These are phyloP conservation scores for Paramecium octaurelia DNA, from an alignment of 73 alveolate species.

Conservation along the genomic window DNA sequence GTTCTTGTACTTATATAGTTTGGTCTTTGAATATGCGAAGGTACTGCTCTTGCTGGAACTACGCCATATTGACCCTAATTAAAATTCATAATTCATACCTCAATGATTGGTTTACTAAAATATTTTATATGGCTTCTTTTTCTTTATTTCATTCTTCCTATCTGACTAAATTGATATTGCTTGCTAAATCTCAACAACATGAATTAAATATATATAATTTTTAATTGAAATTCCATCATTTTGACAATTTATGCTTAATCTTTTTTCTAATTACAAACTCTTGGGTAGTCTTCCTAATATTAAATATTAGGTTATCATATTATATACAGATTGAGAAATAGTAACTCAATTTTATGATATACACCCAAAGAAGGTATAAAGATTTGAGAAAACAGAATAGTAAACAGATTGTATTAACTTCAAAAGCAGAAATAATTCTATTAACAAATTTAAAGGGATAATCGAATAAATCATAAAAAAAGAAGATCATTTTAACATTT, in stretches of 20 bases:
- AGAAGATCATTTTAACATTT: background rate
- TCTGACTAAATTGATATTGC: background rate
- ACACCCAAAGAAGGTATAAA: background rate
- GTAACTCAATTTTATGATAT: background rate
- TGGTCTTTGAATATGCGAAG: slow-evolving; percentile 46
- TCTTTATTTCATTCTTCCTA: background rate
- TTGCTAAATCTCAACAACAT: background rate
- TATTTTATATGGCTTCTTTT: background rate
- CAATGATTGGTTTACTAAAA: background rate
- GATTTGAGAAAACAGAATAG: background rate
- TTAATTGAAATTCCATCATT: background rate
- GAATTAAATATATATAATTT: background rate
- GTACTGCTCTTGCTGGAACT: slow-evolving; percentile 47
- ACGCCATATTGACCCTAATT: slow-evolving; percentile 61
- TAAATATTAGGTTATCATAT: background rate
- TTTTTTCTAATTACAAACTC: background rate
- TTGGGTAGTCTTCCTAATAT: background rate
- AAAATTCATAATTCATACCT: background rate
- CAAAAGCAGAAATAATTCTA: background rate
- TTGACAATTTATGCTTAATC: background rate
- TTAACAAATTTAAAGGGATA: background rate
- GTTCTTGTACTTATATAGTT: slow-evolving; percentile 38
- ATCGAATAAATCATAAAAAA: background rate
- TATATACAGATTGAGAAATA: background rate
- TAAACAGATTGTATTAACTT: background rate